A percentile compares a stretch with the other conserved stretches of the same genome.
Evolutionary conservation across 2,329 filamentous ascomycete species (phyloP).

Genomic region (Colletotrichum sp.): DNA sequence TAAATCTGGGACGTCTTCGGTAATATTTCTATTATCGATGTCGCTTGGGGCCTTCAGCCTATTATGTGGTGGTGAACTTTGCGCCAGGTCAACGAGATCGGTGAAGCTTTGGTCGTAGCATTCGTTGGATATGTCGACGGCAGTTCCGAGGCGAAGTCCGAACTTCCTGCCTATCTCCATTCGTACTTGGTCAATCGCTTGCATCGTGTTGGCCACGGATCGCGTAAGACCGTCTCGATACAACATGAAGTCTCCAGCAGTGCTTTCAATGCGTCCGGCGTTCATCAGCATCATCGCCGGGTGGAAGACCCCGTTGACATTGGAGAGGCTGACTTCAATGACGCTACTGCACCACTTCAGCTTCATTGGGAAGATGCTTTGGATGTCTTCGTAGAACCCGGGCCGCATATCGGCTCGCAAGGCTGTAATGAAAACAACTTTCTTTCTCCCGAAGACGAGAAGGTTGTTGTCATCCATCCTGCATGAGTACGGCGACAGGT

Average conservation of each 20-base stretch:
- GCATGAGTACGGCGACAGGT: constrained; percentile 7
- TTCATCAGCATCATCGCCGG: constrained; percentile 14
- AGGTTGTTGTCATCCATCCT: neutral
- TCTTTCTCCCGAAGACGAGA: neutral
- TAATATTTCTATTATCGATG: neutral
- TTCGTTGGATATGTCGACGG: constrained; percentile 9
- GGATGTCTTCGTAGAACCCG: neutral
- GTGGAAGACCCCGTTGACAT: constrained; percentile 11
- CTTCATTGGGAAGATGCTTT: neutral
- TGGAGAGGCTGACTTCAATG: constrained; percentile 6
- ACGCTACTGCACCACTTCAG: constrained; percentile 5
- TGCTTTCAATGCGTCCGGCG: neutral
- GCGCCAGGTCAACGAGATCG: neutral
- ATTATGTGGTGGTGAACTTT: constrained; percentile 3
- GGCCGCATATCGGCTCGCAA: neutral
- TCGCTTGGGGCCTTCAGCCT: neutral
- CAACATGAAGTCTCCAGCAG: neutral
- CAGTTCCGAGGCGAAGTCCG: neutral
- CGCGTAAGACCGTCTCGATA: constrained; percentile 3
- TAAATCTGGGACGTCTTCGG: constrained; percentile 1
- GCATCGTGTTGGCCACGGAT: constrained; percentile 3
- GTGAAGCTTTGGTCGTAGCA: neutral
- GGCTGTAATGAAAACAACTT: neutral
- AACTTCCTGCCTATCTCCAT: neutral
- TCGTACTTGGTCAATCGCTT: neutral